These are phyloP conservation scores for Niebla homalea DNA, from an alignment of 495 filamentous ascomycete species.

Conservation along the genomic window DNA sequence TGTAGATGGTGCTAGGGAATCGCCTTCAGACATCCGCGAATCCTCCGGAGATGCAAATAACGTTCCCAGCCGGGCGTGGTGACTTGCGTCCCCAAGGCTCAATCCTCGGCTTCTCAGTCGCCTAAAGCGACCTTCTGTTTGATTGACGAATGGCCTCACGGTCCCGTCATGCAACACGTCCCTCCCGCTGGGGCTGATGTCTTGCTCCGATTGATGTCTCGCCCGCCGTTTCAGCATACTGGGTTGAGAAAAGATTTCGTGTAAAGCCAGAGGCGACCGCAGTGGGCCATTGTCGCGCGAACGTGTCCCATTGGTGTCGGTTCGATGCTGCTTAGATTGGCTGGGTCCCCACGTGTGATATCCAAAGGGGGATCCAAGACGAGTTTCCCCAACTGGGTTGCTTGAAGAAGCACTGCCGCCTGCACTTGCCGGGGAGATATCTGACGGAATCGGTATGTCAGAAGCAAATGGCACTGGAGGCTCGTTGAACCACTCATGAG, in stretches of 20 bases:
- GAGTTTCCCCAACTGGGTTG: conserved; percentile 19
- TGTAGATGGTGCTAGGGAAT: conserved; percentile 24
- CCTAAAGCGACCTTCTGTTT: conserved; percentile 34
- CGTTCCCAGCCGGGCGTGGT: conserved; percentile 28
- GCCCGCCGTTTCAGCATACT: conserved; percentile 42
- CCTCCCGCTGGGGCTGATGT: conserved; percentile 32
- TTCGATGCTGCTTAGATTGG: conserved; percentile 22
- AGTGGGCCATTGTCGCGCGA: conserved; percentile 28
- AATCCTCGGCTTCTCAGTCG: conserved; percentile 39
- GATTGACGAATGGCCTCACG: conserved; percentile 33
- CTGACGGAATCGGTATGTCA: conserved; percentile 17
- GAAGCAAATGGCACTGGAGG: conserved; percentile 17
- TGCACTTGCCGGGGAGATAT: conserved; percentile 21
- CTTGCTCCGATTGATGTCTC: conserved; percentile 31
- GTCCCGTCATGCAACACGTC: conserved; percentile 37
- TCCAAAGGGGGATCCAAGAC: conserved; percentile 43
- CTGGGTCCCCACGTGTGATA: conserved; percentile 45
- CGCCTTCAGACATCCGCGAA: neutral
- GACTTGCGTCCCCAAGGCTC: conserved; percentile 30
- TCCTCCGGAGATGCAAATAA: conserved; percentile 20
- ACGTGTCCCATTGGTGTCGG: conserved; percentile 12
- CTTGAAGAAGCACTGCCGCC: conserved; percentile 14
- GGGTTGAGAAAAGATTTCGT: conserved; percentile 27
- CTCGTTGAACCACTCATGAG: conserved; percentile 27
- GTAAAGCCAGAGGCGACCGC: conserved; percentile 32